Conservation (phyloP, 2,329 filamentous ascomycete species). For the Colletotrichum lindemuthianum region DNA sequence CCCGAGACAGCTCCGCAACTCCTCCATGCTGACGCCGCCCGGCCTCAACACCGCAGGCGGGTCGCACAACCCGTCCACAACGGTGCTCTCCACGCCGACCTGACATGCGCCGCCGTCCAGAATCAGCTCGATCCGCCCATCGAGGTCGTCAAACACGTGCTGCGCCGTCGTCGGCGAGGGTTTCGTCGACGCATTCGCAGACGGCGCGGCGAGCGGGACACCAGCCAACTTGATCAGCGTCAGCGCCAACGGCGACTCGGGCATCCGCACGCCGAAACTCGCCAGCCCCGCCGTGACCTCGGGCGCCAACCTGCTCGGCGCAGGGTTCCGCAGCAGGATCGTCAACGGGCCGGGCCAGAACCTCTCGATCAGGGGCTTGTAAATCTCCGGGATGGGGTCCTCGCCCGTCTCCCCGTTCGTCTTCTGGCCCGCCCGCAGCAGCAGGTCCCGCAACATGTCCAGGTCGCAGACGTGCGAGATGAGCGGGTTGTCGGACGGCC, state of each 20-base stretch:
- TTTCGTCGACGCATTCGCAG: conserved; percentile 92
- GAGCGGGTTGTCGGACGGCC: conserved; percentile 93
- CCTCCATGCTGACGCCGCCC: conserved; percentile 86
- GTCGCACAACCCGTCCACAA: conserved; percentile 86
- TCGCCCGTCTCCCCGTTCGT: conserved; percentile 35
- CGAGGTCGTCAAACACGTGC: conserved; percentile 87
- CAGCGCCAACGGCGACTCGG: conserved; percentile 83
- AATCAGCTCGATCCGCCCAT: conserved; percentile 85
- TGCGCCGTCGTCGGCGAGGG: conserved; percentile 91
- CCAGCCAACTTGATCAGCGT: conserved; percentile 84
- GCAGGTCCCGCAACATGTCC: conserved; percentile 74
- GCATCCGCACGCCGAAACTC: conserved; percentile 93
- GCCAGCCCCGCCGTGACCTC: conserved; percentile 88
- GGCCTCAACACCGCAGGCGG: conserved; percentile 87
- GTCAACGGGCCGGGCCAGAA: conserved; percentile 98
- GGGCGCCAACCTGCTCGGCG: conserved; percentile 77
- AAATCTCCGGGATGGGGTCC: conserved; percentile 75
- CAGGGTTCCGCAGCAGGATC: conserved; percentile 83
- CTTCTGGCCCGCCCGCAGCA: conserved; percentile 49
- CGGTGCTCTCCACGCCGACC: conserved; percentile 95
- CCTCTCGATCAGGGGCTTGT: conserved; percentile 77
- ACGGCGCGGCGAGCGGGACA: conserved; percentile 87
- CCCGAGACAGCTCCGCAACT: conserved; percentile 76
- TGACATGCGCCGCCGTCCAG: conserved; percentile 87
- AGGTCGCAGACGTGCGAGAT: conserved; percentile 92